phyloP scores from a whole-genome alignment of 1,284 basidiomycete species.

The Leccinum angustisporum region DNA sequence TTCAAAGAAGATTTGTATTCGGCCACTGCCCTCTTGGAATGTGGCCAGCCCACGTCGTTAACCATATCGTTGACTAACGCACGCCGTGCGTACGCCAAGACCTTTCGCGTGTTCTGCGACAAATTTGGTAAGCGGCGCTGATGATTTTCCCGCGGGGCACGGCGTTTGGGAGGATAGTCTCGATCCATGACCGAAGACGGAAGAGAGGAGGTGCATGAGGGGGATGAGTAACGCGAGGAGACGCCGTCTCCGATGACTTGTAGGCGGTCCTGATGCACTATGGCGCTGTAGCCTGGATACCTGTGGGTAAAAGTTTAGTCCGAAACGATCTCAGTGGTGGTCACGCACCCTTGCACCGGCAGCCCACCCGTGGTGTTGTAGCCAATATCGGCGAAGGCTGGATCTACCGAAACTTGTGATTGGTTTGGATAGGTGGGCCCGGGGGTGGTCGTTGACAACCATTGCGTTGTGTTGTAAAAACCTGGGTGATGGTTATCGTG shows the following conservation, averaged over 20 bases:
- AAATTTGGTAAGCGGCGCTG: background rate
- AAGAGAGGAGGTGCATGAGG: background rate
- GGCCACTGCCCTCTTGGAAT: background rate
- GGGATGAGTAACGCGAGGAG: background rate
- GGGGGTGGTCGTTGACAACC: no score
- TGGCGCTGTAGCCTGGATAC: background rate
- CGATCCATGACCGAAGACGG: background rate
- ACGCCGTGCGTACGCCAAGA: background rate
- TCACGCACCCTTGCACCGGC: no score
- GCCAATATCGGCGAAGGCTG: background rate
- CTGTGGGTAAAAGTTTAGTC: background rate
- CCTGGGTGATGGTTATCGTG: background rate
- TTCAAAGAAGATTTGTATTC: background rate
- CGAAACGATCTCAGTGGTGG: background rate
- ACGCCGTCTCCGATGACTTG: background rate
- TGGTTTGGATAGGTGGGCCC: no score
- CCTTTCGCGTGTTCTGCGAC: background rate
- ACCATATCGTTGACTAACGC: background rate
- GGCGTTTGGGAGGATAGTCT: background rate
- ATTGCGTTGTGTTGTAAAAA: background rate
- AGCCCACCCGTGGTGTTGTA: background rate
- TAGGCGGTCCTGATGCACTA: background rate
- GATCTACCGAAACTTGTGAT: no score
- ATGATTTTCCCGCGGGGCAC: no score
- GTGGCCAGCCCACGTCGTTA: background rate